Evolutionary conservation across 2,329 filamentous ascomycete species (phyloP), one percentile per base, ranked within the genome.

Genomic region (Penicillium sp.): DNA sequence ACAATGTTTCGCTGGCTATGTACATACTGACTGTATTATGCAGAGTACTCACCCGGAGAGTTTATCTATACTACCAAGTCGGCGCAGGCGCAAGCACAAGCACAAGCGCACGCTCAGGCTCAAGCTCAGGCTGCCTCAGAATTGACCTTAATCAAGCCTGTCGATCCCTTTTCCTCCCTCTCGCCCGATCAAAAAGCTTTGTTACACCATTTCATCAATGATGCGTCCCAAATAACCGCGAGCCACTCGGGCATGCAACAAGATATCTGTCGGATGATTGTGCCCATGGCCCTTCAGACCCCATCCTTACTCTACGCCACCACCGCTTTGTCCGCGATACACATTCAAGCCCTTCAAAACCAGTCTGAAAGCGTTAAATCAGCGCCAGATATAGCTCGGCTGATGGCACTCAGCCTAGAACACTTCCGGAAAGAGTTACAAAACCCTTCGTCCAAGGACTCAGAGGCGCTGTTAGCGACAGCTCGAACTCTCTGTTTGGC

Each of bases 271-370:
- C 70, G 72, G 22, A 75, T 79, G 73, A 71, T 80, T 14, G 68
- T 80, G n/a, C 78, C 78, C 1, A 79, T 80, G 77, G 78, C 76
- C 25, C 68, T 79, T 1, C 75, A 79, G 55, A 79, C 73, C 10
- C 78, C 76, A 2, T 78, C 78, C 1, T 68, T 80, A 53, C 70
- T 80, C 26, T 77, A 79, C 61, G 78, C 77, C 22, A 80, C 77
- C 22, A 75, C 78, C 57, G 78, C 78, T 1, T 70, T 80, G 25
- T 78, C 78, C 3, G 78, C 78, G 13, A 75, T 80, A 25, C 78
- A 80, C 58, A 71, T 78, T 1, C 72, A 76, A 57, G 73, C 76
- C 16, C 60, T 76, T 43, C 70, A 73, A 51, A 76, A 75, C 52
- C 70, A 73, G 51, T 72, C 75, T 5, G 73, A 74, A 33, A 71